phyloP scores from a whole-genome alignment of 768 basidiomycete species.

The Naematelia encephala region DNA sequence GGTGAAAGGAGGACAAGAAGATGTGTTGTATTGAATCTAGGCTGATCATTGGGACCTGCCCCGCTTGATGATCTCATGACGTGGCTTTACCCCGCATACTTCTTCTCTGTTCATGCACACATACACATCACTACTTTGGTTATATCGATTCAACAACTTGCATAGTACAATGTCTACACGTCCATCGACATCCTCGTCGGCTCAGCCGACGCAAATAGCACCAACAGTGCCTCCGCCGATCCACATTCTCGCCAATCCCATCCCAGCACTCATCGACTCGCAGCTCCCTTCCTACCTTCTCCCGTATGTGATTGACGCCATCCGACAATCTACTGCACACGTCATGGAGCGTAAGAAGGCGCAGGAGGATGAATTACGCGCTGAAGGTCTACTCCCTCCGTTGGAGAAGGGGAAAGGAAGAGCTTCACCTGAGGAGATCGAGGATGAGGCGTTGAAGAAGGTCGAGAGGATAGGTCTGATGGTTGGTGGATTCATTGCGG shows the following conservation, averaged over 20 bases:
- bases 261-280: slow-evolving; percentile 43
- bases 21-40: background rate
- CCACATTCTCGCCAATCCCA: slow-evolving; percentile 37
- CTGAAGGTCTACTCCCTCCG: slow-evolving; percentile 50
- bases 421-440: slow-evolving; percentile 69
- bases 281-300: slow-evolving; percentile 62
- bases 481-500: slow-evolving; percentile 79
- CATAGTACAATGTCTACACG: slow-evolving; percentile 33
- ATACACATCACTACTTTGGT: background rate
- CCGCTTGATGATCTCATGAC: background rate
- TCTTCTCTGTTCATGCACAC: background rate
- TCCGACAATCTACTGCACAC: slow-evolving; percentile 69
- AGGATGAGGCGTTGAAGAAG: slow-evolving; percentile 65
- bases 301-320: slow-evolving; percentile 71
- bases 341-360: slow-evolving; percentile 76
- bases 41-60: background rate
- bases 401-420: slow-evolving; percentile 57
- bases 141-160: background rate
- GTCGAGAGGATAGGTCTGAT: slow-evolving; percentile 81
- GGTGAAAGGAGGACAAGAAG: background rate
- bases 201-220: slow-evolving; percentile 15
- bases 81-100: background rate
- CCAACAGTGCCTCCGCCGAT: slow-evolving; percentile 40
- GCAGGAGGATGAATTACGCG: slow-evolving; percentile 67
- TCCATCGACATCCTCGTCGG: slow-evolving; percentile 33